Conservation (phyloP, 23 red algal genomes). For the Gracilaria vermiculophylla region DNA sequence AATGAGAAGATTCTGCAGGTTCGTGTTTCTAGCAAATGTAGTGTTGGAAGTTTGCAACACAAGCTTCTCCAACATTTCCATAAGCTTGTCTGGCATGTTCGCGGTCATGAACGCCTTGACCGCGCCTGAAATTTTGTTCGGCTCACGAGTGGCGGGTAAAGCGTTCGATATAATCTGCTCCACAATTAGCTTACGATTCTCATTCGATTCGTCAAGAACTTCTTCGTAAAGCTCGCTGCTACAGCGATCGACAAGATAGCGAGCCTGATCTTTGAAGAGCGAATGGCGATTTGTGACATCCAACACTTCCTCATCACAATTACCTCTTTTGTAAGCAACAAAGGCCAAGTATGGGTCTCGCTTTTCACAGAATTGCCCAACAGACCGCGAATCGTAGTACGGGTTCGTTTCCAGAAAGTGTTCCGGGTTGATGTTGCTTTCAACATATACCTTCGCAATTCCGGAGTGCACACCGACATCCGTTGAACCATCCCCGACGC, state of each 20-base stretch:
- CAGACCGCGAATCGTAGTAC: slow-evolving; percentile 91
- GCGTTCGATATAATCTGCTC: slow-evolving; percentile 89
- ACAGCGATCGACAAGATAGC: slow-evolving; percentile 92
- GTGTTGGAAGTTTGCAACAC: slow-evolving; percentile 79
- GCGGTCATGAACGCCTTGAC: slow-evolving; percentile 98
- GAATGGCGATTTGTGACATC: slow-evolving; percentile 84
- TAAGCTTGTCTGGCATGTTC: slow-evolving; percentile 86
- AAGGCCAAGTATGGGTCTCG: slow-evolving; percentile 93
- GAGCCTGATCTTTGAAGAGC: slow-evolving; percentile 89
- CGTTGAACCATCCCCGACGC: slow-evolving; percentile 90
- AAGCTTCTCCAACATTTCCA: slow-evolving; percentile 97
- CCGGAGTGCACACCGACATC: slow-evolving; percentile 94
- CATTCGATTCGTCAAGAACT: slow-evolving; percentile 84
- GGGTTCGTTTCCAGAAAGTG: slow-evolving; percentile 98
- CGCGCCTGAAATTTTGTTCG: slow-evolving; percentile 82
- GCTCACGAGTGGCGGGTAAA: slow-evolving; percentile 72
- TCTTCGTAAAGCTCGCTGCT: slow-evolving; percentile 80
- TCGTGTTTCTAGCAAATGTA: slow-evolving; percentile 88
- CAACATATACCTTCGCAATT: slow-evolving; percentile 95
- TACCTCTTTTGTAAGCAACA: slow-evolving; percentile 87
- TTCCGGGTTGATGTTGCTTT: slow-evolving; percentile 96
- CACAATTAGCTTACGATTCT: slow-evolving; percentile 77
- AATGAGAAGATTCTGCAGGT: slow-evolving; percentile 97
- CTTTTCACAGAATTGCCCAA: slow-evolving; percentile 96
- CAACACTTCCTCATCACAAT: slow-evolving; percentile 92